phyloP scores from a whole-genome alignment of 1,284 basidiomycete genomes.

The Athelia sp. region DNA sequence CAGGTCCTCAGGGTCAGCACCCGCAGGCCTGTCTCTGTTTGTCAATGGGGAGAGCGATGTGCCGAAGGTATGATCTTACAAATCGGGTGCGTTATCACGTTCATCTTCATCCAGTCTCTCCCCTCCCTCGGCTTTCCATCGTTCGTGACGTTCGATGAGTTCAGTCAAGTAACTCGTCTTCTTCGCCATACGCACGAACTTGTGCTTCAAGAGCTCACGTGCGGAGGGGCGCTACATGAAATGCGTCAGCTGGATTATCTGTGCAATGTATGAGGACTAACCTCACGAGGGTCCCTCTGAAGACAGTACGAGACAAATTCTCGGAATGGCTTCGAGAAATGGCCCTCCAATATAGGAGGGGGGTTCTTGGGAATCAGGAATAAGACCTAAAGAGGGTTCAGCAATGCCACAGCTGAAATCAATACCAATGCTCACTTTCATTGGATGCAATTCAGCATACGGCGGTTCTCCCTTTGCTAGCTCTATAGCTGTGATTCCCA shows the following conservation, averaged over 20 bases:
- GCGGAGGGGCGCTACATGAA: slow-evolving; percentile 78
- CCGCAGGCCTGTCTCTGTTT: slow-evolving; percentile 36
- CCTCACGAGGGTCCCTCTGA: slow-evolving; percentile 89
- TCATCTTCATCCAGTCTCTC: slow-evolving; percentile 71
- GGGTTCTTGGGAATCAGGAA: slow-evolving; percentile 98
- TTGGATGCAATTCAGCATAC: slow-evolving; percentile 96
- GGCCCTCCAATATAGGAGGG: slow-evolving; percentile 83
- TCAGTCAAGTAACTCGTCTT: slow-evolving; percentile 94
- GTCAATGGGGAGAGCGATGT: slow-evolving; percentile 7
- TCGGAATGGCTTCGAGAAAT: slow-evolving; percentile 88
- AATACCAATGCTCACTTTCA: slow-evolving; percentile 69
- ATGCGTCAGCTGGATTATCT: not conserved
- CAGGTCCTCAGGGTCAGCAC: slow-evolving; percentile 74
- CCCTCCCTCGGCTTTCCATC: slow-evolving; percentile 92
- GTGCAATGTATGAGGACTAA: slow-evolving; percentile 35
- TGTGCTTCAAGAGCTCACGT: slow-evolving; percentile 93
- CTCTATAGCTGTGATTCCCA: slow-evolving; percentile 97
- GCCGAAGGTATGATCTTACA: slow-evolving; percentile 35
- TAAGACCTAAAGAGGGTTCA: slow-evolving; percentile 57
- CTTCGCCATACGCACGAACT: slow-evolving; percentile 92
- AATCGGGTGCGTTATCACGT: slow-evolving; percentile 50
- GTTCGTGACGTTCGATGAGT: slow-evolving; percentile 89
- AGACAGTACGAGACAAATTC: slow-evolving; percentile 94
- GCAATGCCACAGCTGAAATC: not conserved
- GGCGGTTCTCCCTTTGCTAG: slow-evolving; percentile 96